Percentiles rank a stretch among this genome's conserved stretches.
phyloP scores from a whole-genome alignment of 257 asterid genomes.

The Haberlea rhodopensis region DNA sequence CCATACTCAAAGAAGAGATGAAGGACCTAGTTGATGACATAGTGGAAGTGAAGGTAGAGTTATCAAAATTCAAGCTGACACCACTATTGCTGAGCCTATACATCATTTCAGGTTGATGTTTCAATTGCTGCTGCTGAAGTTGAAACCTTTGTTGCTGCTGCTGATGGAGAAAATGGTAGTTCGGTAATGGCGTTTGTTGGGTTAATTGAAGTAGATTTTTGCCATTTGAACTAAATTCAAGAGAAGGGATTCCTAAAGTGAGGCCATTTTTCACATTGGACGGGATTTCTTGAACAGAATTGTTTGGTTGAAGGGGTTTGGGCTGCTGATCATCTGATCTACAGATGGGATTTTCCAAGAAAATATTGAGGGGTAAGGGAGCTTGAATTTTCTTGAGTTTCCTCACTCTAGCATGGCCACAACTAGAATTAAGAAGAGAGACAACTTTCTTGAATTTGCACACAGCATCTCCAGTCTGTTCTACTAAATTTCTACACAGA shows the following conservation, averaged over 20 bases:
- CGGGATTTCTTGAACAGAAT: constrained; percentile 34
- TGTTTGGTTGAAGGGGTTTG: constrained; percentile 42
- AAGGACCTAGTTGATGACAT: constrained; percentile 84
- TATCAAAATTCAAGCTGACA: constrained; percentile 73
- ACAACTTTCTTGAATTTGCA: too few species aligned
- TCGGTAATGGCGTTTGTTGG: constrained; percentile 38
- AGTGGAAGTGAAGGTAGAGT: constrained; percentile 74
- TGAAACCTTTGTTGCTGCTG: constrained; percentile 64
- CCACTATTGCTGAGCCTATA: constrained; percentile 63
- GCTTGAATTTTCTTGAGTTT: too few species aligned
- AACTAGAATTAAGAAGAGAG: too few species aligned
- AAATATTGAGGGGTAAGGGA: too few species aligned
- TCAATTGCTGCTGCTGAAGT: constrained; percentile 63
- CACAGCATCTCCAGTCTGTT: too few species aligned
- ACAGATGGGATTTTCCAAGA: constrained; percentile 47
- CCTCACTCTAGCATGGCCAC: too few species aligned
- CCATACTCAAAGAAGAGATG: constrained; percentile 80
- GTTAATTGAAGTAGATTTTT: constrained; percentile 40
- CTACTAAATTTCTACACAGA: constrained; percentile 47
- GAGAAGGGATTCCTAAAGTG: constrained; percentile 47
- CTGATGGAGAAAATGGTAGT: constrained; percentile 45
- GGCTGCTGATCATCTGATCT: constrained; percentile 38
- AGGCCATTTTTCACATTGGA: constrained; percentile 42
- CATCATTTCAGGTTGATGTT: constrained; percentile 56
- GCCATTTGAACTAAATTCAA: constrained; percentile 52